These are phyloP conservation scores for Scenedesmus sp. DNA, from an alignment of 163 green algal genomes.

Conservation along the genomic window DNA sequence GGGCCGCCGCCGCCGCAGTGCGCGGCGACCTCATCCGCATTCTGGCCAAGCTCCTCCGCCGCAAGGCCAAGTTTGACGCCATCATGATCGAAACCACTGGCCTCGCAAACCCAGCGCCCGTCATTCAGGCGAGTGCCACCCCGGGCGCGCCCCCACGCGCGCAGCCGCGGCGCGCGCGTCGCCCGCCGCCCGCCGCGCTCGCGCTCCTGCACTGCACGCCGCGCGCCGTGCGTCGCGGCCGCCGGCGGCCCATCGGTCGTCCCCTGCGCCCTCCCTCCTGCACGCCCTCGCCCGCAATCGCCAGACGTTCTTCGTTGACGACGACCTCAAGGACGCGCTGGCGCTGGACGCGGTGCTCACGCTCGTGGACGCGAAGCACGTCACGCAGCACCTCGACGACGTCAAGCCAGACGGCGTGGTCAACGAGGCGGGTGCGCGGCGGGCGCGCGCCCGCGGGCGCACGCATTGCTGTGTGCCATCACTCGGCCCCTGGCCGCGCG, in stretches of 20 bases:
- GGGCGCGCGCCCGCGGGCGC: too few relatives aligned
- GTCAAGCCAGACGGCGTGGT: constrained; percentile 68
- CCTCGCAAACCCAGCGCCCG: constrained; percentile 81
- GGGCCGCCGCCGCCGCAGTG: constrained; percentile 53
- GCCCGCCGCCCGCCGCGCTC: too few relatives aligned
- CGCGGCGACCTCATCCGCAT: constrained; percentile 78
- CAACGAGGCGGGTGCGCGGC: constrained; percentile 63
- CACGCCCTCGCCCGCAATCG: constrained; percentile 64
- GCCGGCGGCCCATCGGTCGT: not conserved
- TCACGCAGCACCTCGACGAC: constrained; percentile 73
- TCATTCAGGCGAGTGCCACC: constrained; percentile 40
- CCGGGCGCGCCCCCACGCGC: too few relatives aligned
- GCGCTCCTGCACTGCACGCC: too few relatives aligned
- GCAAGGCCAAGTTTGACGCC: constrained; percentile 75
- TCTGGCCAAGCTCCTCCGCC: constrained; percentile 73
- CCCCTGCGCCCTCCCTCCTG: not conserved
- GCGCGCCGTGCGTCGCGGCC: not conserved
- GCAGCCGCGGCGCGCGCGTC: too few relatives aligned
- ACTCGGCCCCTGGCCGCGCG: too few relatives aligned
- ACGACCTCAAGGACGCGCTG: constrained; percentile 57
- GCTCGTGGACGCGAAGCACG: constrained; percentile 73
- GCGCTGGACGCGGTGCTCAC: constrained; percentile 70
- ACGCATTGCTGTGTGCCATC: too few relatives aligned
- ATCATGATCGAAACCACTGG: constrained; percentile 97
- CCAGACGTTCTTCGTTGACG: constrained; percentile 89